These are phyloP conservation scores for Erythrobasidium hasegawianum DNA, from an alignment of 1,284 basidiomycete species.

Conservation along the genomic window DNA sequence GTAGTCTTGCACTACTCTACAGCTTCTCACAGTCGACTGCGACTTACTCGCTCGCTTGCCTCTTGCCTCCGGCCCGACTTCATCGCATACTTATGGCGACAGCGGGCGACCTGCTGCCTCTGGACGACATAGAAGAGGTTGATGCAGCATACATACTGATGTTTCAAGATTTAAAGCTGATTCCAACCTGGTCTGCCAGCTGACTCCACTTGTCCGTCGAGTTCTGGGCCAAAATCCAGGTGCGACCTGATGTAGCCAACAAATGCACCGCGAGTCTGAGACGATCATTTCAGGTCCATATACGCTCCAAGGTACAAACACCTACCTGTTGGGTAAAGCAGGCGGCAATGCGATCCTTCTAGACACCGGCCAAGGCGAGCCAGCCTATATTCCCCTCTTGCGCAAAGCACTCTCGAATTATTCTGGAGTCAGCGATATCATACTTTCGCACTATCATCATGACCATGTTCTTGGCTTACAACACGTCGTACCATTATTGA, in stretches of 20 bases:
- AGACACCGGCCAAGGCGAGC: constrained; percentile 80
- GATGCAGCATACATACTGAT: neutral
- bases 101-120: constrained; percentile 6
- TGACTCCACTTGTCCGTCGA: constrained; percentile 51
- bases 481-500: constrained; percentile 65
- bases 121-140: constrained; percentile 22
- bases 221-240: constrained; percentile 64
- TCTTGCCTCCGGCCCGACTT: neutral
- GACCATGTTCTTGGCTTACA: constrained; percentile 81
- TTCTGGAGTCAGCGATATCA: constrained; percentile 65
- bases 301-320: constrained; percentile 92
- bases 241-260: no score
- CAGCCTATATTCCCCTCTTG: constrained; percentile 65
- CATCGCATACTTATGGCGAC: constrained; percentile 5
- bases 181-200: constrained; percentile 39
- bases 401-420: constrained; percentile 52
- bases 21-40: neutral
- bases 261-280: neutral
- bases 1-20: no score
- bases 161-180: no score
- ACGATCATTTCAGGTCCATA: constrained; percentile 77
- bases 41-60: neutral
- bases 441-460: constrained; percentile 84
- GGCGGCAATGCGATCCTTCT: constrained; percentile 62
- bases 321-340: constrained; percentile 63